Evolutionary conservation across 169 alveolate species (phyloP).

Genomic region (Miamiensis avidus): DNA sequence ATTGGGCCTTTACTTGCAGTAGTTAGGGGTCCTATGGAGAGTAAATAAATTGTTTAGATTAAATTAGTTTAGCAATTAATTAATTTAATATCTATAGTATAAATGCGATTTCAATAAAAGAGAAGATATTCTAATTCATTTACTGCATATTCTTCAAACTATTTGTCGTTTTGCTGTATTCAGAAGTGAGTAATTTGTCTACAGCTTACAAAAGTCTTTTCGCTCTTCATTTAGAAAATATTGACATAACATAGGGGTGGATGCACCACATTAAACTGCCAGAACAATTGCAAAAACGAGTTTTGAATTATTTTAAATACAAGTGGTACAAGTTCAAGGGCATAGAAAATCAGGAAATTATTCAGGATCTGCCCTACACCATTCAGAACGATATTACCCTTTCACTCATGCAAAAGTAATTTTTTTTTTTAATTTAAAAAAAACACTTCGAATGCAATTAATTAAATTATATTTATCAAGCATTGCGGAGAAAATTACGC

Average conservation of each 20-base stretch:
- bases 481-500: not conserved
- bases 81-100: not conserved
- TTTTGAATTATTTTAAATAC: slow-evolving; percentile 23
- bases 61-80: not conserved
- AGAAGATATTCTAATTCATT: slow-evolving; percentile 32
- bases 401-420: not conserved
- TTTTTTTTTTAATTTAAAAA: too few relatives aligned
- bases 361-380: slow-evolving; percentile 42
- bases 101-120: slow-evolving; percentile 4
- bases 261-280: slow-evolving; percentile 24
- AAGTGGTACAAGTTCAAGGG: slow-evolving; percentile 55
- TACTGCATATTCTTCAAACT: slow-evolving; percentile 42
- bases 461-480: too few relatives aligned
- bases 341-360: slow-evolving; percentile 20
- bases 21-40: not conserved
- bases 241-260: slow-evolving; percentile 22
- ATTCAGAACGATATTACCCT: not conserved
- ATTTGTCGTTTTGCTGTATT: slow-evolving; percentile 44
- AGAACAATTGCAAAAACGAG: slow-evolving; percentile 18
- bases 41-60: not conserved
- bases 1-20: slow-evolving; percentile 4
- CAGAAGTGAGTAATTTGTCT: slow-evolving; percentile 43
- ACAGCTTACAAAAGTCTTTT: slow-evolving; percentile 26
- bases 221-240: slow-evolving; percentile 31
- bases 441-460: too few relatives aligned